These are phyloP conservation scores for Withania somnifera DNA, from an alignment of 305 asterid species.

Conservation along the genomic window DNA sequence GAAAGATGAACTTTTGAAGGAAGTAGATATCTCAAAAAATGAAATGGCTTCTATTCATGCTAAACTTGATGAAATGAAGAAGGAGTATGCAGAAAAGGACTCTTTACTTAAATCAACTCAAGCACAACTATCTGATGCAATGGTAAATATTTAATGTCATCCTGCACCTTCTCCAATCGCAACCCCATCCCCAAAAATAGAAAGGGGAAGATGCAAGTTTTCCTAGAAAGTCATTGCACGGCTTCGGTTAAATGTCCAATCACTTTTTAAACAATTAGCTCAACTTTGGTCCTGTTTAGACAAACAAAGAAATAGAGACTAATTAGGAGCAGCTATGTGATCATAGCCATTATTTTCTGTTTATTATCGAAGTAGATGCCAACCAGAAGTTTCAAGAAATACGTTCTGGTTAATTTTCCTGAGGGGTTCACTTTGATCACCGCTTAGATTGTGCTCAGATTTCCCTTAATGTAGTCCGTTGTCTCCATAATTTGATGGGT, in stretches of 20 bases:
- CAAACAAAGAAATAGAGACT: neutral
- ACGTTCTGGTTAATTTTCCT: neutral
- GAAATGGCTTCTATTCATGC: conserved; percentile 43
- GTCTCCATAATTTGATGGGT: neutral
- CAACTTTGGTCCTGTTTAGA: neutral
- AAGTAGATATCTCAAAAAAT: conserved; percentile 45
- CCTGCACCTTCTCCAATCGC: neutral
- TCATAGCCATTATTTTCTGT: neutral
- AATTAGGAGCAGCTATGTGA: neutral
- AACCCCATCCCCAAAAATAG: neutral
- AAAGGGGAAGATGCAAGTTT: neutral
- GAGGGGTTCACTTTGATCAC: neutral
- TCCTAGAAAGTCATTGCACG: neutral
- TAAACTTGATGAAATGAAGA: conserved; percentile 43
- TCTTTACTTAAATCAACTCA: conserved; percentile 53
- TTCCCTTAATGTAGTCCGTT: neutral
- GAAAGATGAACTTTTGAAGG: conserved; percentile 67
- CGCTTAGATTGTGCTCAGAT: neutral
- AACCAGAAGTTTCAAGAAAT: neutral
- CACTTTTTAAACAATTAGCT: neutral
- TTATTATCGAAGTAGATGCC: neutral
- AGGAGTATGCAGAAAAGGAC: conserved; percentile 63
- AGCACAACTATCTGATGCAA: conserved; percentile 69
- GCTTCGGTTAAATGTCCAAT: neutral
- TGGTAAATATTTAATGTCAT: conserved; percentile 30